A percentile compares a stretch with the other conserved stretches of the same genome.
These are phyloP conservation scores for Suillus hirtellus DNA, from an alignment of 768 basidiomycete genomes.

Conservation along the genomic window DNA sequence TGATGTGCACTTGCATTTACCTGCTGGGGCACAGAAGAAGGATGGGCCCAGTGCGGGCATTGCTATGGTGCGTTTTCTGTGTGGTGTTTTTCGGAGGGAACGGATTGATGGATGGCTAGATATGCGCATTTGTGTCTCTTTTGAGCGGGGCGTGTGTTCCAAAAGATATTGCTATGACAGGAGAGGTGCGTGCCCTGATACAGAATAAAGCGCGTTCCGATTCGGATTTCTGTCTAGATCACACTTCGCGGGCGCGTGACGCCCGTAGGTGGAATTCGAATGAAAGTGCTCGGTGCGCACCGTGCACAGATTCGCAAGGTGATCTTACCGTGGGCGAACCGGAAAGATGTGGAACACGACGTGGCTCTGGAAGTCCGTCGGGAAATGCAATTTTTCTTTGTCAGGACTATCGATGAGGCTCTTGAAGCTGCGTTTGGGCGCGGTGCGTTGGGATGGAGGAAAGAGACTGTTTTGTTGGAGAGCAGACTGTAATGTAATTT, in stretches of 20 bases:
- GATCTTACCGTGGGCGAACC: slow-evolving; percentile 81
- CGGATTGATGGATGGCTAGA: slow-evolving; percentile 37
- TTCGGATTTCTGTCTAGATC: slow-evolving; percentile 43
- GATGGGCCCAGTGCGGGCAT: slow-evolving; percentile 92
- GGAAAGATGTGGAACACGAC: slow-evolving; percentile 87
- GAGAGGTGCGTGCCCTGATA: slow-evolving; percentile 57
- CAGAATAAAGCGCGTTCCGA: not conserved
- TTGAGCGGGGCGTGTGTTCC: slow-evolving; percentile 76
- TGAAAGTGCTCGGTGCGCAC: slow-evolving; percentile 89
- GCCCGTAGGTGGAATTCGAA: slow-evolving; percentile 89
- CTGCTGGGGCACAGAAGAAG: slow-evolving; percentile 89
- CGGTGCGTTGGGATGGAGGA: slow-evolving; percentile 64
- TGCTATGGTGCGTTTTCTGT: slow-evolving; percentile 60
- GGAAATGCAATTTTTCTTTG: slow-evolving; percentile 82
- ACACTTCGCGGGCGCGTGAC: slow-evolving; percentile 82
- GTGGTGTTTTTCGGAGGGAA: not conserved
- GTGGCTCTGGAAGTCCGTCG: slow-evolving; percentile 69
- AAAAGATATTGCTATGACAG: slow-evolving; percentile 82
- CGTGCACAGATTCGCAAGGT: slow-evolving; percentile 82
- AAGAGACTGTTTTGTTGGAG: slow-evolving; percentile 50
- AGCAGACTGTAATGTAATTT: slow-evolving; percentile 44
- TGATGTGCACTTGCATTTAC: slow-evolving; percentile 88
- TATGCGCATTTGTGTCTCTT: slow-evolving; percentile 85
- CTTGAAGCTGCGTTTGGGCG: slow-evolving; percentile 83
- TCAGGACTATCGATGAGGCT: slow-evolving; percentile 75